Evolutionary conservation across 2,329 filamentous ascomycete species (phyloP).

Genomic region (Colletotrichum gloeosporioides): DNA sequence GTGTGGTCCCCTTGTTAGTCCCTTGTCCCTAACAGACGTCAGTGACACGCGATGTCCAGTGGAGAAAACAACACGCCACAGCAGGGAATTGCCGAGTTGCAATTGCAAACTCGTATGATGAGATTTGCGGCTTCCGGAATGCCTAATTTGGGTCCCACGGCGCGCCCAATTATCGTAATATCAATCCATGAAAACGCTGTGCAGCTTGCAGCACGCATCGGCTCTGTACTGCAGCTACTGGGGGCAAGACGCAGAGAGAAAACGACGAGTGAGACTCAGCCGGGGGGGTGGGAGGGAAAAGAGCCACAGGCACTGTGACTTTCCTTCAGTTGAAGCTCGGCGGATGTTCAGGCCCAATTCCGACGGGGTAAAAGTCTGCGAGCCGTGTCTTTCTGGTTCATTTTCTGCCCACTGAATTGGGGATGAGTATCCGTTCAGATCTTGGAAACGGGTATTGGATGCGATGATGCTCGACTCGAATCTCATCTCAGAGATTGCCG

Average conservation of each 20-base stretch:
- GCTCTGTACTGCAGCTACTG: neutral
- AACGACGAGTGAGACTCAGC: neutral
- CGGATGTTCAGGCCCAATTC: neutral
- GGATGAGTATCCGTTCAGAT: neutral
- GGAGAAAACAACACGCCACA: slow-evolving; percentile 11
- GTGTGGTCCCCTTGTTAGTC: neutral
- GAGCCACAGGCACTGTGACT: neutral
- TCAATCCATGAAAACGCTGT: neutral
- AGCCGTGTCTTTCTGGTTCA: neutral
- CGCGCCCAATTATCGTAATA: neutral
- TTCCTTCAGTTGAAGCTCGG: neutral
- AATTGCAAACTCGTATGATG: slow-evolving; percentile 21
- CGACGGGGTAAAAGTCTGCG: neutral
- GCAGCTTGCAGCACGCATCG: neutral
- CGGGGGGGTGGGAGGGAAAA: neutral
- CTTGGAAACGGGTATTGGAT: neutral
- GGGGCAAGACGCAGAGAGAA: neutral
- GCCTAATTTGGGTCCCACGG: neutral
- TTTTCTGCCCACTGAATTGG: neutral
- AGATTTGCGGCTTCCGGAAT: slow-evolving; percentile 2
- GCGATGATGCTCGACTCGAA: neutral
- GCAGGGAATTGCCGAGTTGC: slow-evolving; percentile 17
- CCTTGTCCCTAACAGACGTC: slow-evolving; percentile 12
- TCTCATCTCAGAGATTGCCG: neutral
- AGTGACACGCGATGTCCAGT: slow-evolving; percentile 13